Evolutionary conservation across 805 yeast species (phyloP), one percentile per base, ranked within the genome.

Genomic region (Yamadazyma laniorum): DNA sequence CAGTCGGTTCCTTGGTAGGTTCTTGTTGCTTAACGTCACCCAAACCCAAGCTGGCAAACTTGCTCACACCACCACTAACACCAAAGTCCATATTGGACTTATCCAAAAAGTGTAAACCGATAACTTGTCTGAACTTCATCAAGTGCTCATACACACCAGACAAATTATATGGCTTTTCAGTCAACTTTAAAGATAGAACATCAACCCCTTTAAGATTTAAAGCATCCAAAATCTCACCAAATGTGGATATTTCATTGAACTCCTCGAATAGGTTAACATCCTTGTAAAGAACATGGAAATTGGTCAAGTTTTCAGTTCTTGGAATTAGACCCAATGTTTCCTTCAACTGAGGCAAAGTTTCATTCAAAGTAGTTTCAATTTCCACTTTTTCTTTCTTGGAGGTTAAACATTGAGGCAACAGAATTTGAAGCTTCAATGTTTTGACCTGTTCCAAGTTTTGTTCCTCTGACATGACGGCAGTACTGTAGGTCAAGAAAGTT

Each of bases 111-210:
- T 72, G 74, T 46, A 81, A 64, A 3, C 79, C 81, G 29, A 75
- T 68, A 34, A 69, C 63, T 39, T 81, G 88, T 56, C 95, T 77
- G 34, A 80, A 74, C 42, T 76, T 76, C 34, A 65, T 56, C 29
- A 87, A 56, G 57, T 88, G 95, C 18, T 74, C 75, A 43, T 78
- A 65, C 19, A 85, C 80, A 21, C 72, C 65, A 29, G 73, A 67
- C 55, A 77, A 80, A 42, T 72, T 79, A 65, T 86, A 86, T 1
- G 81, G 67, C 37, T 70, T 73, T 40, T 76, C 76, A 26, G 61
- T 69, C 44, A 85, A 56, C 13, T 56, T 60, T 34, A 85, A 55
- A 1, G 55, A 46, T n/a, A 77, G 50, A 16, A 53, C 52, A 3
- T 54, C 56, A 6, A 51, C 53, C n/a, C 48, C 47, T 22, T 43